Evolutionary conservation across 345 rosid species (phyloP), one percentile per base, ranked within the genome.

Genomic region (Arabis alpina): DNA sequence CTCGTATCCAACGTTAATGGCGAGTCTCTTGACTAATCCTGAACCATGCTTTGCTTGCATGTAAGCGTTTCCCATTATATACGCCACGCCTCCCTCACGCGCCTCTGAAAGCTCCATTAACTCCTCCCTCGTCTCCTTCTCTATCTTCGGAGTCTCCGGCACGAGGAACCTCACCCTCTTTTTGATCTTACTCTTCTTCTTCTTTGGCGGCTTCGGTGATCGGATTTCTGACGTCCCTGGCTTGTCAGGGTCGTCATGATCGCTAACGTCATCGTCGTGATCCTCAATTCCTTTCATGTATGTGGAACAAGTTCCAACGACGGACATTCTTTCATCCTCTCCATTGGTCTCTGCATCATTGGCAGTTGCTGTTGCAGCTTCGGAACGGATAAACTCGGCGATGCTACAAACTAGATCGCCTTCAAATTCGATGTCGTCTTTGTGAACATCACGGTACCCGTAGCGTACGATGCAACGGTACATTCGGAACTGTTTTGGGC

Each of bases 401-500:
- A 95, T 82, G 66, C 99, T 95, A 66, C 92, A 85, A 0, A 92
- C 85, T 6, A 95, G 92, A 77, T 92, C 98, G 6, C 83, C 84
- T 85, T 95, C 99, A 16, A 95, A 95, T 81, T 87, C 93, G 55
- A 85, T 36, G 41, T 92, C 99, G 12, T 95, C 99, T 78, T 85
- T 92, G 80, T 92, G 98, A 41, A 92, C 66, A 54, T 95, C 99
- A 0, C 87, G 90, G 64, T 95, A 95, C 5, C 99, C 99, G 10
- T 87, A 95, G 14, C 99, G 76, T 4, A 88, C 99, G 3, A 95
- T 87, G 89, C 99, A 92, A 54, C 98, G 84, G 44, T 95, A 95
- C 10, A 95, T 79, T 28, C 98, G 78, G 66, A 64, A 95, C 66
- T 85, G 79, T 77, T 88, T 79, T 1, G 99, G 92, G 11, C 98